Evolutionary conservation across 2,329 filamentous ascomycete species (phyloP).

Genomic region (Camillea tinctor): DNA sequence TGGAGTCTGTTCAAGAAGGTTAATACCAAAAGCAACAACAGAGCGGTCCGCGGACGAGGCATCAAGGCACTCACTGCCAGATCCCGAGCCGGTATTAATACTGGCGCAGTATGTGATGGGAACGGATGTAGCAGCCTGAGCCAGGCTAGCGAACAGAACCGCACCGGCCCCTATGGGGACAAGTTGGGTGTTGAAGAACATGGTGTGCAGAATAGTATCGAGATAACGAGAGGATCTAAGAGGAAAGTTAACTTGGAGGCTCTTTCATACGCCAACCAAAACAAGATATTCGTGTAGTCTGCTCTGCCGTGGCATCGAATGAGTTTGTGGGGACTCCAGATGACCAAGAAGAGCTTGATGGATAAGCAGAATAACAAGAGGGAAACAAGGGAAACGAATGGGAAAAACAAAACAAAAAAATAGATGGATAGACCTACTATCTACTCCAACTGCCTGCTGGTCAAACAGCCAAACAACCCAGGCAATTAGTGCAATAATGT

Average conservation of each 20-base stretch:
- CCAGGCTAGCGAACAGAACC: slow-evolving; percentile 19
- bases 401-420: not conserved
- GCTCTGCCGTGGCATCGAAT: not conserved
- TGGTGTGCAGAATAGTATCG: slow-evolving; percentile 11
- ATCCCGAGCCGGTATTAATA: slow-evolving; percentile 44
- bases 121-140: slow-evolving; percentile 30
- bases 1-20: slow-evolving; percentile 43
- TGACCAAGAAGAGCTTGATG: not conserved
- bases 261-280: not conserved
- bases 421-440: not conserved
- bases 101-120: slow-evolving; percentile 45
- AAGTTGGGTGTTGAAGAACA: slow-evolving; percentile 21
- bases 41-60: slow-evolving; percentile 22
- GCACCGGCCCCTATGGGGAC: slow-evolving; percentile 22
- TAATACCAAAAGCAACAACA: slow-evolving; percentile 13
- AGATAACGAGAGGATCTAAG: slow-evolving; percentile 7
- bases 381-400: no score
- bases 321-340: not conserved
- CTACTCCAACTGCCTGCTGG: not conserved
- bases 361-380: not conserved
- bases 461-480: not conserved
- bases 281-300: not conserved
- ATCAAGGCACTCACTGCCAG: slow-evolving; percentile 38
- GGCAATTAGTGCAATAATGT: slow-evolving; percentile 4
- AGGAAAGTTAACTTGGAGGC: slow-evolving; percentile 3